phyloP scores from a whole-genome alignment of 371 early-diverging fungal genomes.

The Mortierella sp. region DNA sequence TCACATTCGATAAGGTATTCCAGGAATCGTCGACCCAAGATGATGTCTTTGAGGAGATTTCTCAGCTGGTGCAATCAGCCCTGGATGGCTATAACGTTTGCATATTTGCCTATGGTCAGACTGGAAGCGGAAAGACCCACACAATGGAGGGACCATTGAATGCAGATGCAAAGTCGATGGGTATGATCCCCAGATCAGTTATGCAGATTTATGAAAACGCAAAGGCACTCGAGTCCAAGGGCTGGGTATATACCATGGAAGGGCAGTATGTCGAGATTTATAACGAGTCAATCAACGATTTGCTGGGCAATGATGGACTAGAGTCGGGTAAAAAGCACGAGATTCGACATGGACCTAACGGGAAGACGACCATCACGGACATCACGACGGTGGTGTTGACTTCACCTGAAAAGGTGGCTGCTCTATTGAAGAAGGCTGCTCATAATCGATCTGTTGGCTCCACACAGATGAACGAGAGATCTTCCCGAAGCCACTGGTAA shows the following conservation, averaged over 20 bases:
- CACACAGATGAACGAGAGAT: conserved; percentile 95
- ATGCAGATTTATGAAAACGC: conserved; percentile 87
- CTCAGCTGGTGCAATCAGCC: conserved; percentile 95
- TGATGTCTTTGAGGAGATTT: conserved; percentile 94
- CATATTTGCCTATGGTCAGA: conserved; percentile 99
- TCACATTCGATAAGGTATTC: conserved; percentile 88
- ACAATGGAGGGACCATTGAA: conserved; percentile 84
- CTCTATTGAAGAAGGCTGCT: conserved; percentile 79
- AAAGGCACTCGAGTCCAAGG: conserved; percentile 77
- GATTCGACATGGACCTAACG: conserved; percentile 80
- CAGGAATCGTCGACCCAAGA: conserved; percentile 77
- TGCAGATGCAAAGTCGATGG: conserved; percentile 62
- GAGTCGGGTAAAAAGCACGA: conserved; percentile 77
- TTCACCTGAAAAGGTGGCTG: conserved; percentile 78
- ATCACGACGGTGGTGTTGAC: conserved; percentile 74
- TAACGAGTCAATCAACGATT: conserved; percentile 94
- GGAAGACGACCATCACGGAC: conserved; percentile 86
- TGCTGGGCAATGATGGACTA: conserved; percentile 68
- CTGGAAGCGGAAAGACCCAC: conserved; percentile 97
- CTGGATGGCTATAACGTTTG: conserved; percentile 98
- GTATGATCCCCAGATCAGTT: conserved; percentile 94
- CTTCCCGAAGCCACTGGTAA: conserved; percentile 93
- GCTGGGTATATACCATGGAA: conserved; percentile 91
- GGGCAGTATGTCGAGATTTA: conserved; percentile 96
- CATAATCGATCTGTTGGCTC: conserved; percentile 91